Evolutionary conservation across 495 filamentous ascomycete species (phyloP), one percentile per base, ranked within the genome.

Genomic region (Hypoxylon crocopeplum): DNA sequence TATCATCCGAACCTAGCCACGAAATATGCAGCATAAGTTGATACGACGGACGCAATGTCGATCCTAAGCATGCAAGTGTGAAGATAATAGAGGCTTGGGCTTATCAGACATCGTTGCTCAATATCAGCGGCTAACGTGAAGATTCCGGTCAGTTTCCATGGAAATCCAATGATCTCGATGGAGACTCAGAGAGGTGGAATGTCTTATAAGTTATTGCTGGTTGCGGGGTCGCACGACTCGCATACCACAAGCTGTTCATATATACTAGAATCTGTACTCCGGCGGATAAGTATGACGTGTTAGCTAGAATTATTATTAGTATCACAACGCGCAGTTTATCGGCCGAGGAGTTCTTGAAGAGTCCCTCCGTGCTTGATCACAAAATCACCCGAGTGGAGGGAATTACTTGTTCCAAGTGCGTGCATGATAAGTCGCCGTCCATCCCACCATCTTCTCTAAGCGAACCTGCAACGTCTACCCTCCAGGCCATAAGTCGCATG

Each of bases 381-480:
- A n/a, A n/a, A n/a, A n/a, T n/a, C n/a, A n/a, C n/a, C n/a, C n/a
- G n/a, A n/a, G n/a, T n/a, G n/a, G n/a, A n/a, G n/a, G n/a, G n/a
- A n/a, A n/a, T n/a, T n/a, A n/a, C n/a, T n/a, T n/a, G n/a, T n/a
- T n/a, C 24, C 24, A 62, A 58, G 36, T 53, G 48, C 44, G 4
- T 45, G 60, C 60, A 58, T 54, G n/a, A 10, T 36, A 56, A 36
- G 50, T 48, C 10, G 37, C 37, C 60, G 53, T 30, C 54, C 38
- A 41, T 47, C 54, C 48, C 48, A 58, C 59, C 52, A 53, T 29
- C 29, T 11, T 48, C 30, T 27, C 22, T 54, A 64, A 64, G 55
- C 61, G 61, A 64, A 55, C 21, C 24, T 42, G 24, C 30, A 41
- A 48, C 34, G 52, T 29, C 41, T 46, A 16, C 41, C 41, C 21